Evolutionary conservation across 2,329 filamentous ascomycete species (phyloP), one percentile per base, ranked within the genome.

Genomic region (Colletotrichum tropicicola): DNA sequence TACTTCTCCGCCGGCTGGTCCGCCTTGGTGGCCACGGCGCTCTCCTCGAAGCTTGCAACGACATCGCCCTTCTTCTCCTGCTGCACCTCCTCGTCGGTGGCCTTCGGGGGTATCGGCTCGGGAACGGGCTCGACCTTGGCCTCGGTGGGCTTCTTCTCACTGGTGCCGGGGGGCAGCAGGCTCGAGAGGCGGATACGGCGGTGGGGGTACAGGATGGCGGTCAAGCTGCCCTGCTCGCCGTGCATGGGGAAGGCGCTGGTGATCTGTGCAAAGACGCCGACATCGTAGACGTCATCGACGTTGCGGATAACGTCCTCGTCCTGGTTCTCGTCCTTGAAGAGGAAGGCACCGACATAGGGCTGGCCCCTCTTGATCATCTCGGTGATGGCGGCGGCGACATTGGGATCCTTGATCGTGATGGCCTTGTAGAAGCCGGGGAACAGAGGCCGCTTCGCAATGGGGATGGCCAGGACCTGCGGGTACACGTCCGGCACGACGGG

Each of bases 351-450:
- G 41, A 99, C 93, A 73, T 99, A 99, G 23, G 95, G 97, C 78
- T 99, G 97, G 1, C 96, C 96, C 55, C 95, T 87, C 84, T 97
- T 97, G 76, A 98, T 93, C 86, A 97, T 96, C 75, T 99, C 97
- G 63, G 94, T 92, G 70, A 99, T 97, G 21, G 96, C 96, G 39
- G 90, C 89, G 13, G 94, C 92, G 35, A 99, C 96, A 71, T 96
- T 92, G 17, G 92, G 92, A 73, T 99, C 94, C 75, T 93, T 91
- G 70, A 99, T 97, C 4, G 95, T 99, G 70, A 99, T 96, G 9
- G 96, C 95, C 80, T 99, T 99, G 83, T 99, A 99, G 79, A 98
- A 99, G 1, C 96, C 96, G 1, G 96, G 96, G 79, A 98, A 99
- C 12, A 99, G 83, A 10, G 96, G 96, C 56, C 96, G 87, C 77